phyloP scores from a whole-genome alignment of 1,139 yeast genomes.

The Debaryomyces sp. region DNA sequence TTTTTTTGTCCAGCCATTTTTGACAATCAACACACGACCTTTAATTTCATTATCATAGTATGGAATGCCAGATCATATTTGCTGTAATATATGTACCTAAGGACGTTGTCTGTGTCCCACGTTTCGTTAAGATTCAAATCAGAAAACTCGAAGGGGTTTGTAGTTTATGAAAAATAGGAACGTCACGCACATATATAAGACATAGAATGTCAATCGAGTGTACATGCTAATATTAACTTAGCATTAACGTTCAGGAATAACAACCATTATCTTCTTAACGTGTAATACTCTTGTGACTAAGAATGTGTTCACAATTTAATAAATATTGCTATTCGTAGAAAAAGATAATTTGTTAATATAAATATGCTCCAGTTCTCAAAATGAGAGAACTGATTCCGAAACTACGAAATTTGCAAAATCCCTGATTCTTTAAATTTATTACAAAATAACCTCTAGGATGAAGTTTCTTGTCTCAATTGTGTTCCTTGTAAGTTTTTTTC shows the following conservation, averaged over 20 bases:
- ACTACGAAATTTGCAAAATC: not conserved
- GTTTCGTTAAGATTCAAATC: not conserved
- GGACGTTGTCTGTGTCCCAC: not conserved
- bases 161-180: not conserved
- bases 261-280: not conserved
- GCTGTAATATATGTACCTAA: not conserved
- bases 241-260: not conserved
- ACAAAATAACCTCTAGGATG: not conserved
- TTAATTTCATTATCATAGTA: not conserved
- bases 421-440: not conserved
- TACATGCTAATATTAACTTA: not conserved
- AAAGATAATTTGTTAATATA: not conserved
- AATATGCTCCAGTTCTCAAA: not conserved
- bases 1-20: constrained; percentile 13
- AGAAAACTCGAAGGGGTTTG: not conserved
- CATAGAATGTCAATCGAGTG: not conserved
- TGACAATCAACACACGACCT: constrained; percentile 12
- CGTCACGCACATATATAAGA: not conserved
- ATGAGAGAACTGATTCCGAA: not conserved
- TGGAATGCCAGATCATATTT: not conserved
- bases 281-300: not conserved
- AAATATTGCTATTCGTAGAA: not conserved
- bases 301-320: not conserved
- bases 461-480: not conserved
- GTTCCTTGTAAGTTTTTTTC: constrained; percentile 1